Conservation (phyloP, 2,329 filamentous ascomycete genomes). For the Alternaria longipes region DNA sequence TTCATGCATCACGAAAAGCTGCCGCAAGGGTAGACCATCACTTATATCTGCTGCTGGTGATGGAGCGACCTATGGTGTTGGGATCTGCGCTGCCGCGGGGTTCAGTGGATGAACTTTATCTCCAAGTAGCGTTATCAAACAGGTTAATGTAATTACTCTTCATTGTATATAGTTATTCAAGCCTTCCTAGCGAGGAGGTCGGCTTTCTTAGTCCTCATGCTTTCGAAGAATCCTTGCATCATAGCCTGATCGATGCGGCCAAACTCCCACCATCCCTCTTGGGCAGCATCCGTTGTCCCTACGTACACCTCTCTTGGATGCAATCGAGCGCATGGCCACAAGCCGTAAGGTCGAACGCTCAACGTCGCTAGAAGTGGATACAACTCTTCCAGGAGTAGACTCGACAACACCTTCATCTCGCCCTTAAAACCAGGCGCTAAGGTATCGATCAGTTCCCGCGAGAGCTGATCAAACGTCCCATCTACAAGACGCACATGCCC, state of each 20-base stretch:
- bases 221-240: constrained; percentile 3
- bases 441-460: not conserved
- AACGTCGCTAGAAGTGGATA: constrained; percentile 12
- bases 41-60: not conserved
- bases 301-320: constrained; percentile 28
- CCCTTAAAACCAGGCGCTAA: not conserved
- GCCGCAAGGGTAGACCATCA: not conserved
- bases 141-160: not conserved
- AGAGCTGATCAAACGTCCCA: not conserved
- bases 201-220: constrained; percentile 9
- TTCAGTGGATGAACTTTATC: not conserved
- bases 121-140: not conserved
- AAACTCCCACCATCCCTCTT: constrained; percentile 27
- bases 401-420: not conserved
- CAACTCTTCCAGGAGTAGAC: not conserved
- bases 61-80: not conserved
- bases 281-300: constrained; percentile 18
- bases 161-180: not conserved
- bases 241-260: constrained; percentile 7
- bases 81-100: not conserved
- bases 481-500: not conserved
- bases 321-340: constrained; percentile 25
- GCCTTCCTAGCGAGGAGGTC: not conserved
- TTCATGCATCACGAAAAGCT: not conserved
- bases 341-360: constrained; percentile 9